Percentiles rank a stretch among this genome's conserved stretches.
phyloP scores from a whole-genome alignment of 1,139 yeast species.

The Scheffersomyces parashehatae region DNA sequence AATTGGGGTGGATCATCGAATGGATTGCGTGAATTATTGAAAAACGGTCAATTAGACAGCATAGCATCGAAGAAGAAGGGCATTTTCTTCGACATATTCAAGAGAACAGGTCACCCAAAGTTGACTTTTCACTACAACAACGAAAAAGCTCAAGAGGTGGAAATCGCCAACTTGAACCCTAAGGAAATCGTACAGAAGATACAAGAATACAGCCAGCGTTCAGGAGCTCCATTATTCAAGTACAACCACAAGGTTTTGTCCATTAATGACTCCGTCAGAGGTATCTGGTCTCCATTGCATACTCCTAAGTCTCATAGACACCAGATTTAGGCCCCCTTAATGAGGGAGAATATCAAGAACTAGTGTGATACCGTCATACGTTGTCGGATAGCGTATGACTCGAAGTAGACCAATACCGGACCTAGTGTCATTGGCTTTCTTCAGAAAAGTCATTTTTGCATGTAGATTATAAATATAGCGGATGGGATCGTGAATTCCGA shows the following conservation, averaged over 20 bases:
- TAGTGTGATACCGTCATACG: no score
- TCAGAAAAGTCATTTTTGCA: no score
- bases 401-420: no score
- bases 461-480: no score
- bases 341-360: no score
- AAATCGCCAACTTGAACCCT: constrained; percentile 55
- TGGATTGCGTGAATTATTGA: constrained; percentile 74
- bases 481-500: no score
- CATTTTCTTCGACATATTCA: constrained; percentile 68
- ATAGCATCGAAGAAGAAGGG: constrained; percentile 63
- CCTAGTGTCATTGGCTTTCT: no score
- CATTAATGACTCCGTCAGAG: constrained; percentile 83
- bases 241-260: constrained; percentile 73
- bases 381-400: no score
- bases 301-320: constrained; percentile 67
- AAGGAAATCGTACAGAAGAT: constrained; percentile 63
- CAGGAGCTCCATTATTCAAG: constrained; percentile 44
- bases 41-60: constrained; percentile 51
- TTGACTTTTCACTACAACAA: constrained; percentile 33
- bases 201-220: constrained; percentile 47
- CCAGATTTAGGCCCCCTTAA: constrained; percentile 45
- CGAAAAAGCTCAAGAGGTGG: constrained; percentile 37
- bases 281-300: constrained; percentile 97
- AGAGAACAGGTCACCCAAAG: constrained; percentile 81
- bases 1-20: constrained; percentile 95